Evolutionary conservation across 768 basidiomycete genomes (phyloP), one percentile per base, ranked within the genome.

Genomic region (Suillus decipiens): DNA sequence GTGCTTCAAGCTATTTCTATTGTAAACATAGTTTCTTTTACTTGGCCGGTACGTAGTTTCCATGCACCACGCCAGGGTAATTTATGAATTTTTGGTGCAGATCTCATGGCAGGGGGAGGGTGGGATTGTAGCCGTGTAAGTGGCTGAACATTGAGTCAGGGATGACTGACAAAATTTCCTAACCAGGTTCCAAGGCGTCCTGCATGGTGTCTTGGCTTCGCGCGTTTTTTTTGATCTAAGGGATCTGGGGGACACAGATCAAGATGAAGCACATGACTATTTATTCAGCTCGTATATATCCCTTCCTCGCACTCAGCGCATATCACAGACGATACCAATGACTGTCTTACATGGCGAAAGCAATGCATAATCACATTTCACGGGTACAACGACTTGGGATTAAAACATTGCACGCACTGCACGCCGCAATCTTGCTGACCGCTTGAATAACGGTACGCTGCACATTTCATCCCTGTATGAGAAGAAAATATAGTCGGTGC

Each of bases 141-240:
- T 59, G 17, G 5, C 41, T 51, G 24, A 17, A 34, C 24, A 22
- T 56, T 15, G 19, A 47, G 31, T n/a, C 53, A 19, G 22, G 19
- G n/a, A 17, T 56, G 24, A 45, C 53, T 41, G 36, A n/a, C 47
- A 15, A 15, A 22, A 14, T 19, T 1, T 14, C 22, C 3, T 17
- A n/a, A 39, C 19, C 36, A 64, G 65, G 19, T 61, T 66, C 28
- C 63, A 66, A 64, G 60, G 53, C 4, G 58, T 66, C 39, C 31
- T 66, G 10, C 65, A 66, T 22, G 39, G 65, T 22, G 63, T 64
- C 4, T 51, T 66, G 42, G 65, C 65, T 17, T 66, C 65, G 8
- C 59, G 65, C 12, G 59, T 66, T 36, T 60, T 66, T 10, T 66
- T 66, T 36, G 53, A 61, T 22, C 54, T 66, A 39, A 60, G 54